Percentiles rank a stretch among this genome's conserved stretches.
phyloP scores from a whole-genome alignment of 2,329 filamentous ascomycete species.

The Aspergillus transmontanensis region DNA sequence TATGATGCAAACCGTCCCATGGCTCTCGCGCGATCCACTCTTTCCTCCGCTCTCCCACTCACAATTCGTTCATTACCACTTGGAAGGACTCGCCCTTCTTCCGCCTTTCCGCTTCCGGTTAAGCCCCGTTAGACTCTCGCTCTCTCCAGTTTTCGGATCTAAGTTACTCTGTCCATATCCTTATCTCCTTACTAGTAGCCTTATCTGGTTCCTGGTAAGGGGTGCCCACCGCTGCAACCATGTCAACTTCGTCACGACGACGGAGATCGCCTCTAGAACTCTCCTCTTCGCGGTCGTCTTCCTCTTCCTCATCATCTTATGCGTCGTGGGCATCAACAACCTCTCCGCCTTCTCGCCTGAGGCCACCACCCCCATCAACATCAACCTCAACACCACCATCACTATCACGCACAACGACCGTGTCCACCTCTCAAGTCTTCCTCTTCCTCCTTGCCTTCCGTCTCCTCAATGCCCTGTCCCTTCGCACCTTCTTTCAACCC shows the following conservation, averaged over 20 bases:
- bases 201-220: conserved; percentile 1
- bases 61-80: background rate
- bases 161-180: background rate
- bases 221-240: background rate
- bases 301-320: background rate
- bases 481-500: conserved; percentile 93
- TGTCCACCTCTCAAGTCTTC: conserved; percentile 29
- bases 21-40: background rate
- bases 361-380: conserved; percentile 15
- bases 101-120: background rate
- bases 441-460: conserved; percentile 66
- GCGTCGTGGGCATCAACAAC: conserved; percentile 1
- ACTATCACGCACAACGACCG: background rate
- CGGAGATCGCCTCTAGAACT: background rate
- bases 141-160: background rate
- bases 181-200: background rate
- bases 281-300: background rate
- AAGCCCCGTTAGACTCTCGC: background rate
- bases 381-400: background rate
- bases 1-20: conserved; percentile 5
- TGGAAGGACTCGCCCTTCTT: background rate
- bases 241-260: conserved; percentile 7
- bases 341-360: conserved; percentile 13
- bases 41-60: background rate
- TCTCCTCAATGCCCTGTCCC: conserved; percentile 73